phyloP scores from a whole-genome alignment of 208 protist species.

The Trypanosoma brucei region DNA sequence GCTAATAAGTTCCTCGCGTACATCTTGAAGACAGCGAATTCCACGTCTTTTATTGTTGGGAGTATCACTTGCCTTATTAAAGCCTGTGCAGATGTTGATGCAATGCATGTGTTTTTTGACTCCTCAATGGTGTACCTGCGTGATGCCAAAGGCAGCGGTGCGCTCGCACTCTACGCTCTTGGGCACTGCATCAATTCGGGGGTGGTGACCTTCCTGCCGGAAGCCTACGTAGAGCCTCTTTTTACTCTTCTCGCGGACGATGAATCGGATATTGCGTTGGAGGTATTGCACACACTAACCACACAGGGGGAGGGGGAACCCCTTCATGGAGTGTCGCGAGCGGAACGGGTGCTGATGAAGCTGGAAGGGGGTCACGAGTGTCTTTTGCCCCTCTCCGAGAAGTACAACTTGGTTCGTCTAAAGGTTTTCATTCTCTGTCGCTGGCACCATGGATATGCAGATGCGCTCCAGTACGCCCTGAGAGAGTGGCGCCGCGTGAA shows the following conservation, averaged over 20 bases:
- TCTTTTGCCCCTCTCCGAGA: slow-evolving; percentile 44
- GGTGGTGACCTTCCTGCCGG: slow-evolving; percentile 43
- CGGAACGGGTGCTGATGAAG: slow-evolving; percentile 55
- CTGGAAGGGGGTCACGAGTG: slow-evolving; percentile 36
- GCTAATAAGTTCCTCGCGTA: slow-evolving; percentile 31
- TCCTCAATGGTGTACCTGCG: slow-evolving; percentile 30
- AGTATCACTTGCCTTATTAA: slow-evolving; percentile 22
- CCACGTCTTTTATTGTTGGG: background rate
- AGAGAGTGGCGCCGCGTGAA: slow-evolving; percentile 3
- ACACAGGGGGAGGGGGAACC: background rate
- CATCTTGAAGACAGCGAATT: slow-evolving; percentile 1
- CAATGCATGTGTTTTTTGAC: slow-evolving; percentile 56
- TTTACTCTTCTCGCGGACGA: slow-evolving; percentile 36
- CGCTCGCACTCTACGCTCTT: slow-evolving; percentile 35
- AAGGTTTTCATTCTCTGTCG: slow-evolving; percentile 41
- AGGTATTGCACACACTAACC: background rate
- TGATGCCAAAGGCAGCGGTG: slow-evolving; percentile 1
- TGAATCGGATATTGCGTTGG: background rate
- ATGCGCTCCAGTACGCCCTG: slow-evolving; percentile 52
- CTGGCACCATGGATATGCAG: slow-evolving; percentile 37
- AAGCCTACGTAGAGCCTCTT: slow-evolving; percentile 49
- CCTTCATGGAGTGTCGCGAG: slow-evolving; percentile 19
- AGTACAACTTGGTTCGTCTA: slow-evolving; percentile 40
- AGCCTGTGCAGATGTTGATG: slow-evolving; percentile 47
- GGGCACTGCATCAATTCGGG: slow-evolving; percentile 40